A percentile compares a stretch with the other conserved stretches of the same genome.
These are phyloP conservation scores for Rhodamnia rubescens DNA, from an alignment of 345 rosid genomes.

Conservation along the genomic window DNA sequence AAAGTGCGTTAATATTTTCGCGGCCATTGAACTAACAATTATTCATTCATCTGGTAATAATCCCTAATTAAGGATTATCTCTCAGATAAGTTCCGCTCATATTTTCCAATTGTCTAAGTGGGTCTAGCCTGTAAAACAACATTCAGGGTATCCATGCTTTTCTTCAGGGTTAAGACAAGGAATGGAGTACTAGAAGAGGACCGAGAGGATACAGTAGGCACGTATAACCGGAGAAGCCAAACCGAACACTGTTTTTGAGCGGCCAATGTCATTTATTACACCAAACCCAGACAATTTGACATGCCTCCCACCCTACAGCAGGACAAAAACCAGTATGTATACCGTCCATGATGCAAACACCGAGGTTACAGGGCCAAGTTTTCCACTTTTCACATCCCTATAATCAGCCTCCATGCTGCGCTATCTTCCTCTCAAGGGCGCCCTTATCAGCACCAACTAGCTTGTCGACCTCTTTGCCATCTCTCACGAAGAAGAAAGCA, in stretches of 20 bases:
- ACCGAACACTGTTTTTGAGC: not conserved
- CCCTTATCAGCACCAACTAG: constrained; percentile 81
- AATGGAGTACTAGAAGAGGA: not conserved
- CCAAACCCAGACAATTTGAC: not conserved
- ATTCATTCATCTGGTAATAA: not conserved
- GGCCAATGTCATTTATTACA: not conserved
- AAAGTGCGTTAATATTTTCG: not conserved
- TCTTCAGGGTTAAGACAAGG: not conserved
- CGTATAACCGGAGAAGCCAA: not conserved
- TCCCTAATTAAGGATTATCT: not conserved
- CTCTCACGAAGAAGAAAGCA: constrained; percentile 50
- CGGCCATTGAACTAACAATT: not conserved
- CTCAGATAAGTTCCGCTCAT: not conserved
- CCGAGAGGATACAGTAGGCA: not conserved
- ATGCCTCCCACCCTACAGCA: not conserved
- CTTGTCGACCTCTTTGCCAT: constrained; percentile 77
- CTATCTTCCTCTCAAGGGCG: constrained; percentile 55
- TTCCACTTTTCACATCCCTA: not conserved
- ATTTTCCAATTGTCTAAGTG: not conserved
- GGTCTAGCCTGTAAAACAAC: not conserved
- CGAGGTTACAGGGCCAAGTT: not conserved
- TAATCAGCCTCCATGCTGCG: constrained; percentile 37
- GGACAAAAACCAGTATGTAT: not conserved
- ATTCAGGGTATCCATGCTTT: not conserved
- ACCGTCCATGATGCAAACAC: not conserved